Conservation (phyloP, 352 stramenopile species). For the Saprolegnia parasitica region DNA sequence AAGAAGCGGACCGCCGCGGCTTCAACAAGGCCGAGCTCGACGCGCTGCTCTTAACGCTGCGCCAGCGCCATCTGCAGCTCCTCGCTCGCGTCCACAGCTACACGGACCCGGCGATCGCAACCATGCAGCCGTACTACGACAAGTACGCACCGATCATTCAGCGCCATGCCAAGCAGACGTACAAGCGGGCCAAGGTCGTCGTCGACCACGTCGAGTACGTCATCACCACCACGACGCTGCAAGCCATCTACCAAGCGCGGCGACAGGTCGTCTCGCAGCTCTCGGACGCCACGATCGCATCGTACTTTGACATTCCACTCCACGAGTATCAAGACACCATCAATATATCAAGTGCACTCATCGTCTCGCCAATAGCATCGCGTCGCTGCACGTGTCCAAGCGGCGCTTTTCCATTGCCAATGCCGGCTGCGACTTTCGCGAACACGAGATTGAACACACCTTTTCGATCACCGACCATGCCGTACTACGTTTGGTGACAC, state of each 20-base stretch:
- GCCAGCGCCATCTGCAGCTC: not conserved
- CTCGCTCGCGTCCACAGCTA: not conserved
- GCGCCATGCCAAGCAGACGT: not conserved
- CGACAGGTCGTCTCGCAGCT: constrained; percentile 26
- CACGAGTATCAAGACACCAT: constrained; percentile 11
- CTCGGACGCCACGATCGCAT: constrained; percentile 17
- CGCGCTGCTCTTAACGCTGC: not conserved
- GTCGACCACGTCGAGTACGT: constrained; percentile 5
- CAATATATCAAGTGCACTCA: not conserved
- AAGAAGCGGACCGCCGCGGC: constrained; percentile 44
- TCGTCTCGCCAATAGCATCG: not conserved
- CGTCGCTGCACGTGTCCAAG: constrained; percentile 5
- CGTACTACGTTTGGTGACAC: constrained; percentile 12
- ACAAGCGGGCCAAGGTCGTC: not conserved
- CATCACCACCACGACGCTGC: constrained; percentile 21
- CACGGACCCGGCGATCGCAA: not conserved
- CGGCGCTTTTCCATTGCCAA: constrained; percentile 17
- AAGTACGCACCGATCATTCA: constrained; percentile 24
- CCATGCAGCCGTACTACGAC: constrained; percentile 18
- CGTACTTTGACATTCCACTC: constrained; percentile 24
- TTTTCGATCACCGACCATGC: constrained; percentile 1
- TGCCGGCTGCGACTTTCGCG: constrained; percentile 8
- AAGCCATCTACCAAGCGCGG: constrained; percentile 29
- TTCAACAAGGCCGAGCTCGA: constrained; percentile 4
- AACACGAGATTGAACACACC: constrained; percentile 25